These are phyloP conservation scores for Eucalyptus sp. DNA, from an alignment of 345 rosid genomes.

Conservation along the genomic window DNA sequence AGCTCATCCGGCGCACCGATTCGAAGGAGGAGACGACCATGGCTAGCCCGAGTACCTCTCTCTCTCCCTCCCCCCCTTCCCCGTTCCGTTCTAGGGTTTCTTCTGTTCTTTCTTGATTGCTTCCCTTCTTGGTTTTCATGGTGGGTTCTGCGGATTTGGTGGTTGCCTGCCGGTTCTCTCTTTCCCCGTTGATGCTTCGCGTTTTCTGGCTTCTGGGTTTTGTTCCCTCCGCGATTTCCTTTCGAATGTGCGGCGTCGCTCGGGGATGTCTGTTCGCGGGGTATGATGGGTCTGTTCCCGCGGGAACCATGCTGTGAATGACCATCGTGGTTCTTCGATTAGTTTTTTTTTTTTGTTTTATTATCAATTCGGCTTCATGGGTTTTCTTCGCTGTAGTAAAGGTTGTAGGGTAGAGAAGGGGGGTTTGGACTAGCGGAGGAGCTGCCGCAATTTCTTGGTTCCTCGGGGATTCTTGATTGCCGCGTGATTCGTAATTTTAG, in stretches of 20 bases:
- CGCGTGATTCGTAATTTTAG: not conserved
- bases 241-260: not conserved
- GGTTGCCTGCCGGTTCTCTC: not conserved
- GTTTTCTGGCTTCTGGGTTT: not conserved
- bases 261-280: not conserved
- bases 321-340: not conserved
- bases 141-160: not conserved
- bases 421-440: not conserved
- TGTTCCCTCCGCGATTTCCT: not conserved
- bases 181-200: not conserved
- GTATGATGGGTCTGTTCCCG: not conserved
- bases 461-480: not conserved
- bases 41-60: not conserved
- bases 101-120: not conserved
- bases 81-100: not conserved
- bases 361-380: not conserved
- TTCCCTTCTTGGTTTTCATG: not conserved
- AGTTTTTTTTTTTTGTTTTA: not conserved
- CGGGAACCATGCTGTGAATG: not conserved
- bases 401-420: not conserved
- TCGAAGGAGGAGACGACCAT: not conserved
- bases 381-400: not conserved
- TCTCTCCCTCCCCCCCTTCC: not conserved
- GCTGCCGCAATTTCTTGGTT: not conserved
- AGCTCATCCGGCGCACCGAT: not conserved